Base-by-base conservation (phyloP, 2,329 filamentous ascomycete species). In the Eutypa lata region DNA sequence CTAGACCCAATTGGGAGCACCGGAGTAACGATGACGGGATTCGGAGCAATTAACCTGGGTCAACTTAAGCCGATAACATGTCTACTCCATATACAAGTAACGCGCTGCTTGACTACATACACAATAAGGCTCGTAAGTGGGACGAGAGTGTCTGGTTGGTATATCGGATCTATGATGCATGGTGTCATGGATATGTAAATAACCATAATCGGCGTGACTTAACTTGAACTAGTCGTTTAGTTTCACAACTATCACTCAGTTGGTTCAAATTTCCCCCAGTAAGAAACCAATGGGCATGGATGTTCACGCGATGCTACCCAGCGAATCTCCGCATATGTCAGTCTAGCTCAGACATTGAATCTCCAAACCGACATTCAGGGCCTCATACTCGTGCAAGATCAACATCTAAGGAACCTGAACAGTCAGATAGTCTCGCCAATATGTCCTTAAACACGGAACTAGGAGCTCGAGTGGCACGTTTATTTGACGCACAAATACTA, bases 401-500 rank as follows among this genome's bases (percentile, higher is more conserved):
- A 40, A 40, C 37, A 18, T 18, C 37, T 18, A n/a, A 16, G 8
- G 37, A 40, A 40, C 6, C 8, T 40, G 8, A 18, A n/a, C 37
- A 10, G n/a, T n/a, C 7, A 40, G 7, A 40, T 18, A n/a, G 8
- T 6, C n/a, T 6, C 16, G 6, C 6, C n/a, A 16, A 40, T n/a
- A 6, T 10, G 16, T 40, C 10, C 37, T 14, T 16, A 40, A 6
- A 40, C n/a, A n/a, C 37, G 6, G n/a, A 18, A 7, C 16, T 40
- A 40, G 37, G 6, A 18, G n/a, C 6, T 40, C 37, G 37, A 18
- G 8, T 40, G 8, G 37, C 37, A 10, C 11, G 6, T 16, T 18
- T 57, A n/a, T 57, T 51, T 40, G 45, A 49, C n/a, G 48, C 56
- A 24, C 56, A 52, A n/a, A 52, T 57, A 37, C 16, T 56, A 8